These are phyloP conservation scores for Malus asiatica DNA, from an alignment of 306 rosid species.

Conservation along the genomic window DNA sequence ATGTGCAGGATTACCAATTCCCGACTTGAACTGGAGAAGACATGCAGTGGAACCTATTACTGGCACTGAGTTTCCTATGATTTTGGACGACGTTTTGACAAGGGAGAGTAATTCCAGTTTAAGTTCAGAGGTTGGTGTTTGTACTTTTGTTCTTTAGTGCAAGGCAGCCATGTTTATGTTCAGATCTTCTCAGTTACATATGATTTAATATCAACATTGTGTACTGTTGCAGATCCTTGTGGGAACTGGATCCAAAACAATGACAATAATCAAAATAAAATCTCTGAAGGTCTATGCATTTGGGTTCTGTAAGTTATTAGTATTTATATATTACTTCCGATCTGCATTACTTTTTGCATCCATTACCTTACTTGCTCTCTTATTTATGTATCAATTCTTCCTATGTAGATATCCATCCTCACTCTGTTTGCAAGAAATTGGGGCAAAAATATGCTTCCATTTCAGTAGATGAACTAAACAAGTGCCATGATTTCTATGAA, in stretches of 20 bases:
- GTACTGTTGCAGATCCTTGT: conserved; percentile 66
- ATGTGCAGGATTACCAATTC: conserved; percentile 35
- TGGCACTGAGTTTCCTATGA: conserved; percentile 80
- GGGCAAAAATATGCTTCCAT: conserved; percentile 77
- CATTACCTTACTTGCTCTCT: background rate
- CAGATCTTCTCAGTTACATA: background rate
- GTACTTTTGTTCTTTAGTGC: background rate
- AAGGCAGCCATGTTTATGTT: background rate
- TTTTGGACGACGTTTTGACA: conserved; percentile 43
- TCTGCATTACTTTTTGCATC: conserved; percentile 10
- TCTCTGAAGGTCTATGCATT: conserved; percentile 84
- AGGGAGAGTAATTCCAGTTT: conserved; percentile 41
- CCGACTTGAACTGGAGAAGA: conserved; percentile 43
- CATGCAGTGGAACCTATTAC: conserved; percentile 77
- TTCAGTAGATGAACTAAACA: conserved; percentile 57
- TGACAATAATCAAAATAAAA: conserved; percentile 76
- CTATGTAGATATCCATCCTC: conserved; percentile 69
- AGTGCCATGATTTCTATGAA: conserved; percentile 49
- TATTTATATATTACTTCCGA: conserved; percentile 1
- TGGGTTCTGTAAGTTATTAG: conserved; percentile 80
- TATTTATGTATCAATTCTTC: conserved; percentile 2
- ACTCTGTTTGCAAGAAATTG: conserved; percentile 75
- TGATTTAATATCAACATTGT: background rate
- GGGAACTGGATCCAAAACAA: conserved; percentile 82
- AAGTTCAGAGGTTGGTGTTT: conserved; percentile 63